phyloP scores from a whole-genome alignment of 1,284 basidiomycete genomes.

The Boletus smithii region DNA sequence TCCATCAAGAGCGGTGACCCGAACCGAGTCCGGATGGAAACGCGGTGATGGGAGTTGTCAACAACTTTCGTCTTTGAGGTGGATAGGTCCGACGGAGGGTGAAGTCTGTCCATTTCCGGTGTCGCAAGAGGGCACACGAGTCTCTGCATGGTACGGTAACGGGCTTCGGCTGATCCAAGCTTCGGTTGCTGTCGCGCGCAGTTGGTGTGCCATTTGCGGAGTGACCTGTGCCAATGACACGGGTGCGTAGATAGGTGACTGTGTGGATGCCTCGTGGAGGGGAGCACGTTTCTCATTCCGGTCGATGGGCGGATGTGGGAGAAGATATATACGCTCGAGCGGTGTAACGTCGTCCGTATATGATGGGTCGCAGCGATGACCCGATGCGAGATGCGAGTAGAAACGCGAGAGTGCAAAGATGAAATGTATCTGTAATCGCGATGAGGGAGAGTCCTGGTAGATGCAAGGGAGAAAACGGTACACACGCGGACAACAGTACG shows the following conservation, averaged over 20 bases:
- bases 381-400: constrained; percentile 50
- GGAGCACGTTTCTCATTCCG: constrained; percentile 11
- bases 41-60: too few relatives aligned
- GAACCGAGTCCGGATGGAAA: background rate
- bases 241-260: constrained; percentile 56
- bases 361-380: constrained; percentile 20
- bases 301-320: constrained; percentile 36
- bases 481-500: constrained; percentile 63
- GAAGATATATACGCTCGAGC: constrained; percentile 54
- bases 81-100: constrained; percentile 23
- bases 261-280: constrained; percentile 22
- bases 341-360: constrained; percentile 19
- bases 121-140: background rate
- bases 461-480: background rate
- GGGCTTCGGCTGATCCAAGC: constrained; percentile 52
- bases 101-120: constrained; percentile 5
- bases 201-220: constrained; percentile 40
- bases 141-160: constrained; percentile 1
- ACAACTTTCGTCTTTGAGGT: constrained; percentile 15
- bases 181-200: constrained; percentile 58
- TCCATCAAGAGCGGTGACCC: background rate
- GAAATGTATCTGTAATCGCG: constrained; percentile 58
- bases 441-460: background rate
- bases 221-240: constrained; percentile 55
- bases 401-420: constrained; percentile 64